Percentiles rank a stretch among this genome's conserved stretches.
Evolutionary conservation across 495 filamentous ascomycete species (phyloP).

Genomic region (Daldinia loculata): DNA sequence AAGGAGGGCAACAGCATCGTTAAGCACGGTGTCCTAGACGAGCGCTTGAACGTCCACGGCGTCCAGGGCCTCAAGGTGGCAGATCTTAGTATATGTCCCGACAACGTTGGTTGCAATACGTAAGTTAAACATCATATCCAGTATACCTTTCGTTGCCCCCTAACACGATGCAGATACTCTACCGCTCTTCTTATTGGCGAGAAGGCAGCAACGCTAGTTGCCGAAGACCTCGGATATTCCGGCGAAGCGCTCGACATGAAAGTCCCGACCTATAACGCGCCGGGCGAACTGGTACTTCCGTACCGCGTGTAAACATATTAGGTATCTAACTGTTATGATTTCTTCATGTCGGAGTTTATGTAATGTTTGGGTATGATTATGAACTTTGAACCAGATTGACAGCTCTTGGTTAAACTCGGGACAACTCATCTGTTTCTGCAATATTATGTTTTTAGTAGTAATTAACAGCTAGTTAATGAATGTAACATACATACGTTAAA

Average conservation of each 20-base stretch:
- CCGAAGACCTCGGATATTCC: conserved; percentile 79
- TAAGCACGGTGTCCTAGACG: conserved; percentile 82
- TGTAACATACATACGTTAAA: conserved; percentile 19
- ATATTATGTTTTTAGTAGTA: not conserved
- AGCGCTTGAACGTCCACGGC: conserved; percentile 81
- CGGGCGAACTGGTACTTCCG: conserved; percentile 56
- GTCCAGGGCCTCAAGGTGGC: conserved; percentile 84
- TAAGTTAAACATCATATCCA: conserved; percentile 48
- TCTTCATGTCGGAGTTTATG: conserved; percentile 9
- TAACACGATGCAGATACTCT: conserved; percentile 54
- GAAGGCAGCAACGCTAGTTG: conserved; percentile 76
- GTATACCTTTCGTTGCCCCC: not conserved
- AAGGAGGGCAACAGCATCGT: conserved; percentile 80
- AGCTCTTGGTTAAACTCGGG: not conserved
- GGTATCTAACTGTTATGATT: not conserved
- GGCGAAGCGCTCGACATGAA: conserved; percentile 80
- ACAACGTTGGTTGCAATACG: conserved; percentile 85
- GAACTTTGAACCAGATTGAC: conserved; percentile 22
- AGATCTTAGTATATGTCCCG: conserved; percentile 81
- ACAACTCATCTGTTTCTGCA: not conserved
- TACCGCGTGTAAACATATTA: conserved; percentile 40
- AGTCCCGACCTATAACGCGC: conserved; percentile 69
- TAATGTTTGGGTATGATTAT: conserved; percentile 8
- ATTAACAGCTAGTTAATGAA: conserved; percentile 8
- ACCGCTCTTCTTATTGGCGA: conserved; percentile 86